A percentile compares a stretch with the other conserved stretches of the same genome.
Conservation (phyloP, 192 early-diverging fungal species). For the Phlyctochytrium bullatum region DNA sequence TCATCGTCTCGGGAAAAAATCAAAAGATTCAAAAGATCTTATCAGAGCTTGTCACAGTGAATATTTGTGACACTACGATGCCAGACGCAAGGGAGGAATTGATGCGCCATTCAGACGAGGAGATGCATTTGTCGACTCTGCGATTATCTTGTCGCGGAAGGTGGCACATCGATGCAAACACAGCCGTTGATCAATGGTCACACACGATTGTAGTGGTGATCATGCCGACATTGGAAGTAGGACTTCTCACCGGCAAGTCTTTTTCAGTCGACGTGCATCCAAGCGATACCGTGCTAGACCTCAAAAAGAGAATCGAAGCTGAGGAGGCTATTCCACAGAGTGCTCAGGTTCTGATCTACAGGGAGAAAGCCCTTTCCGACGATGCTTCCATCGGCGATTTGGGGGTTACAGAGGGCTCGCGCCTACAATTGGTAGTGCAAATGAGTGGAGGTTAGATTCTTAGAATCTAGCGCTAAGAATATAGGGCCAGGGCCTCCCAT, state of each 20-base stretch:
- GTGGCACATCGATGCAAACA: no score
- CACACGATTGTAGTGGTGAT: no score
- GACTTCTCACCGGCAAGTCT: slow-evolving; percentile 43
- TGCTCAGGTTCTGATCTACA: slow-evolving; percentile 47
- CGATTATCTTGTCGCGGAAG: no score
- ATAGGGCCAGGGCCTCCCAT: slow-evolving; percentile 53
- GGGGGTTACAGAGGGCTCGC: slow-evolving; percentile 38
- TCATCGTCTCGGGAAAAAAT: no score
- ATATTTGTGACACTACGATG: no score
- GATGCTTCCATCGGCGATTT: slow-evolving; percentile 30
- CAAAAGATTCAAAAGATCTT: no score
- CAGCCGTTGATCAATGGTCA: no score
- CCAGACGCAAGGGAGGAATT: no score
- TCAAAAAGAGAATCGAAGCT: slow-evolving; percentile 45
- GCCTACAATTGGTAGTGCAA: slow-evolving; percentile 44
- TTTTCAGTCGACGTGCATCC: slow-evolving; percentile 32
- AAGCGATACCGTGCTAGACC: slow-evolving; percentile 37
- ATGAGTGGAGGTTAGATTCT: slow-evolving; percentile 51
- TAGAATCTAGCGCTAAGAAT: neutral
- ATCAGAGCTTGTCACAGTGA: no score
- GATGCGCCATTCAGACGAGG: no score
- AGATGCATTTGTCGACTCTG: no score
- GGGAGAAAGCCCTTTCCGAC: slow-evolving; percentile 38
- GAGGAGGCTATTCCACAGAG: slow-evolving; percentile 38
- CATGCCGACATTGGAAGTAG: slow-evolving; percentile 26